Evolutionary conservation across 495 filamentous ascomycete species (phyloP).

Genomic region (Aspergillus kassunensis): DNA sequence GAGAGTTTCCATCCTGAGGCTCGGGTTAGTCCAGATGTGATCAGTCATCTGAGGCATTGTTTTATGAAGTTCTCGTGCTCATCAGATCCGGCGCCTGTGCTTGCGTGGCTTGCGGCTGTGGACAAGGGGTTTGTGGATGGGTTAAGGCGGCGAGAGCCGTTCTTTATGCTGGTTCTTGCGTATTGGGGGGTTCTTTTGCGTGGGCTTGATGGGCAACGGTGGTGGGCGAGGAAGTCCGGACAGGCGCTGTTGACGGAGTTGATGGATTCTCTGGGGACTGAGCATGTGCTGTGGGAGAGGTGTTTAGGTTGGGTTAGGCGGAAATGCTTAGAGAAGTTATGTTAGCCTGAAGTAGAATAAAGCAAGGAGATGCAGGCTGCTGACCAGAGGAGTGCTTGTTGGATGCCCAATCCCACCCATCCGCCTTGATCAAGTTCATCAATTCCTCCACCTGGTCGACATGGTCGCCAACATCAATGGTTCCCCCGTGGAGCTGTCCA

Average conservation of each 20-base stretch:
- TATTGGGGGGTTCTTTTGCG: constrained; percentile 28
- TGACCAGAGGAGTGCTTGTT: not conserved
- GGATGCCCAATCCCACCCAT: not conserved
- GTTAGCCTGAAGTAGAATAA: no score
- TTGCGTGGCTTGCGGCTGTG: constrained; percentile 28
- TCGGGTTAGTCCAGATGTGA: constrained; percentile 6
- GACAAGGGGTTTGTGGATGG: constrained; percentile 25
- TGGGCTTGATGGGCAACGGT: constrained; percentile 21
- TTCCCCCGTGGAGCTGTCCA: no score
- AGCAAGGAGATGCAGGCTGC: no score
- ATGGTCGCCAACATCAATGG: no score
- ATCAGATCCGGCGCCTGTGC: constrained; percentile 20
- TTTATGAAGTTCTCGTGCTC: constrained; percentile 21
- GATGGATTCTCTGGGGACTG: constrained; percentile 1
- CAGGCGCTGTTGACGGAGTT: constrained; percentile 25
- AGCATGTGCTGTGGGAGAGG: constrained; percentile 19
- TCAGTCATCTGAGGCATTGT: constrained; percentile 23
- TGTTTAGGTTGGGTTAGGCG: constrained; percentile 21
- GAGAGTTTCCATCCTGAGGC: not conserved
- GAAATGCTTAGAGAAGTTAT: not conserved
- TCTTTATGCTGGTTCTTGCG: constrained; percentile 26
- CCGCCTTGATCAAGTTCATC: no score
- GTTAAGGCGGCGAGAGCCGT: constrained; percentile 20
- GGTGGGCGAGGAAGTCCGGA: constrained; percentile 28
- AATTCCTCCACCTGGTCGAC: no score